Evolutionary conservation across 257 asterid species (phyloP).

Genomic region (Solanum piurae): DNA sequence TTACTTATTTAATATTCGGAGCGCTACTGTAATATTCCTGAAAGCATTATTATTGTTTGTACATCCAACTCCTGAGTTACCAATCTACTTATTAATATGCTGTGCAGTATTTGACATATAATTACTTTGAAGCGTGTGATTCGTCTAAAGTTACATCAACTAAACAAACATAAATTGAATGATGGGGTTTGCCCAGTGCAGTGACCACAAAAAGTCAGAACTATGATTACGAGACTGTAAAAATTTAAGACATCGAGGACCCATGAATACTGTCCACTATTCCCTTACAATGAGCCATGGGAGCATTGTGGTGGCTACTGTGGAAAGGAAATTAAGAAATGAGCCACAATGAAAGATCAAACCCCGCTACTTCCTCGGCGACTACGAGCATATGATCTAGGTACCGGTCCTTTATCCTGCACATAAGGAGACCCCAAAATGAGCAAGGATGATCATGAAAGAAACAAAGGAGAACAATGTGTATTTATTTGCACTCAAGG

Average conservation of each 20-base stretch:
- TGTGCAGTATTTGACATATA: background rate
- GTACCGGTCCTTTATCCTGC: constrained; percentile 37
- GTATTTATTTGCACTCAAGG: background rate
- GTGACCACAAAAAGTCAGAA: background rate
- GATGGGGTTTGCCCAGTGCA: background rate
- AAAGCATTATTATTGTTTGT: background rate
- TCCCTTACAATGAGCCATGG: background rate
- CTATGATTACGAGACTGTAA: background rate
- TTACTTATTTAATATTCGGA: background rate
- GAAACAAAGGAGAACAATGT: background rate
- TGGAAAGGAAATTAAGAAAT: background rate
- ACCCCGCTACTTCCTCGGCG: constrained; percentile 56
- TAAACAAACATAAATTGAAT: background rate
- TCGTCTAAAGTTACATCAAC: background rate
- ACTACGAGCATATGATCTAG: constrained; percentile 36
- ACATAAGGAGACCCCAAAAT: background rate
- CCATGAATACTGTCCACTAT: background rate
- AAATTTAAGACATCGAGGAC: background rate
- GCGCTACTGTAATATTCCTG: background rate
- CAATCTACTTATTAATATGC: background rate
- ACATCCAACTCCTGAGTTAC: background rate
- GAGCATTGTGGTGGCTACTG: background rate
- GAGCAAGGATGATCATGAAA: background rate
- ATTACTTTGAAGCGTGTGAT: background rate
- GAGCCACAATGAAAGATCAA: constrained; percentile 12